Percentiles rank a stretch among this genome's conserved stretches.
Evolutionary conservation across 805 yeast genomes (phyloP).

Genomic region (Tetrapisispora taiwanensis): DNA sequence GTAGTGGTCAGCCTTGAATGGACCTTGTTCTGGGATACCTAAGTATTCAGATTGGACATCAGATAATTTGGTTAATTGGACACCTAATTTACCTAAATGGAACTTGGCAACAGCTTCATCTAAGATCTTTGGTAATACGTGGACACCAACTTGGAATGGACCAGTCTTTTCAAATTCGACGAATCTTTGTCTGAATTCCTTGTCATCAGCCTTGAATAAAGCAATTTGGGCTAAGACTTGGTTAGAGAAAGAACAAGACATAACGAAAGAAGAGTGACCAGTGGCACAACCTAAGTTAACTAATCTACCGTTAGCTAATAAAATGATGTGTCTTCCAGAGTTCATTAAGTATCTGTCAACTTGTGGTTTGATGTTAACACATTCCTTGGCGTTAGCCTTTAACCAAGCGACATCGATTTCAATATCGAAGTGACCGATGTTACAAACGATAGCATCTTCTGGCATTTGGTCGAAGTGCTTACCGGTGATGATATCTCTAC

Average conservation of each 20-base stretch:
- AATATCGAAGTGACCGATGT: conserved; percentile 98
- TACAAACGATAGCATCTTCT: conserved; percentile 98
- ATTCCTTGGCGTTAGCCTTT: conserved; percentile 84
- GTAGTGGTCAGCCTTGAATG: conserved; percentile 96
- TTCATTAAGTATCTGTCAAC: conserved; percentile 92
- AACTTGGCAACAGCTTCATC: conserved; percentile 97
- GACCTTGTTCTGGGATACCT: conserved; percentile 85
- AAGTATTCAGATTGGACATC: conserved; percentile 85
- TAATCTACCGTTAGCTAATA: conserved; percentile 97
- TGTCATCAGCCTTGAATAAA: conserved; percentile 79
- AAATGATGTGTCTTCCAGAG: conserved; percentile 85
- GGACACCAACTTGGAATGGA: conserved; percentile 84
- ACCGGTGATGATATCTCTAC: conserved; percentile 94
- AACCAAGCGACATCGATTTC: conserved; percentile 99
- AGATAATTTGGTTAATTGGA: conserved; percentile 65
- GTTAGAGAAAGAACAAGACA: conserved; percentile 99
- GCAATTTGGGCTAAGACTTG: conserved; percentile 99
- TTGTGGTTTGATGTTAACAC: conserved; percentile 96
- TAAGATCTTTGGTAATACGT: conserved; percentile 91
- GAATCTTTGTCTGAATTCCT: conserved; percentile 62
- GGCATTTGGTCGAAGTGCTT: conserved; percentile 87
- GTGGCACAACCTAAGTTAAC: conserved; percentile 99
- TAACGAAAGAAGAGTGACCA: conserved; percentile 97
- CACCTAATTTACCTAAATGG: conserved; percentile 92
- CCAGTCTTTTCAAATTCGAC: conserved; percentile 90